These are phyloP conservation scores for Xerocomellus amylosporus DNA, from an alignment of 768 basidiomycete species.

Conservation along the genomic window DNA sequence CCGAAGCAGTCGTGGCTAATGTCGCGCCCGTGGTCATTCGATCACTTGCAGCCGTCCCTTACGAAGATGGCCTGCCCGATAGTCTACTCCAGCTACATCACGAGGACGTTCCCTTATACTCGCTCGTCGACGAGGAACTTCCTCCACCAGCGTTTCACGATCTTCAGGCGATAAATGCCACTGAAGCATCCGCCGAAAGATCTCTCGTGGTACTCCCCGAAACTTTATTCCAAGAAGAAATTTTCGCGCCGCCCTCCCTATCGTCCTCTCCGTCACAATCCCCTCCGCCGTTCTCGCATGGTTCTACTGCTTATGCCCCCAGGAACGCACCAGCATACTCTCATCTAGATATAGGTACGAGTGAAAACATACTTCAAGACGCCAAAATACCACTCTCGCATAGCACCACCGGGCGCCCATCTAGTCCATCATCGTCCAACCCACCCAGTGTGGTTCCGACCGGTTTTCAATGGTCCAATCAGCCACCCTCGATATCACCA, in stretches of 20 bases:
- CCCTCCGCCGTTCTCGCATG: neutral
- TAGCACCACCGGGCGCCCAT: neutral
- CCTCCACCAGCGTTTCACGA: slow-evolving; percentile 28
- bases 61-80: neutral
- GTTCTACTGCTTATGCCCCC: neutral
- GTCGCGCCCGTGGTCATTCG: neutral
- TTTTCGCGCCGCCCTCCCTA: neutral
- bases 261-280: neutral
- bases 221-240: neutral
- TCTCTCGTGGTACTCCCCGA: neutral
- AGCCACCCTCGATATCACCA: neutral
- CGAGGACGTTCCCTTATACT: slow-evolving; percentile 24
- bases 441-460: neutral
- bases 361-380: neutral
- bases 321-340: neutral
- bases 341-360: neutral
- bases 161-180: neutral
- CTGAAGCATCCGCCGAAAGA: neutral
- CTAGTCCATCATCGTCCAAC: neutral
- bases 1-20: neutral
- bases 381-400: neutral
- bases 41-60: neutral
- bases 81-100: neutral
- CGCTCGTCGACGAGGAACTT: slow-evolving; percentile 22
- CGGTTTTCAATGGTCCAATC: neutral